Evolutionary conservation across 2,329 filamentous ascomycete genomes (phyloP).

Genomic region (Colletotrichum melonis): DNA sequence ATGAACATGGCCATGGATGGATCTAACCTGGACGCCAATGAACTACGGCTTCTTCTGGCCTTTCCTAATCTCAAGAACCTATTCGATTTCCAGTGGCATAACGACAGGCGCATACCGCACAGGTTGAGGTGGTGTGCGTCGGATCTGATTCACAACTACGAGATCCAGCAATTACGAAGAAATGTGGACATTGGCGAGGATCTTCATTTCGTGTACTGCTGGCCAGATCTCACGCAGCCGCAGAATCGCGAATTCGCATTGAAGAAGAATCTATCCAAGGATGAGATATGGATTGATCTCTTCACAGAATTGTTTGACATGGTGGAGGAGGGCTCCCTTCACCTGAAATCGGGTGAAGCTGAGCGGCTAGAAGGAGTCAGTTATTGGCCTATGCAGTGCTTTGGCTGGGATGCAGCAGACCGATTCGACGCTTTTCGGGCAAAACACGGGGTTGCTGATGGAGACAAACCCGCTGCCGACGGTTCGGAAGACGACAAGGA

Average conservation of each 20-base stretch:
- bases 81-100: constrained; percentile 39
- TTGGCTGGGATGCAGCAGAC: constrained; percentile 27
- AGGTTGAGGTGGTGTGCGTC: constrained; percentile 47
- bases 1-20: constrained; percentile 42
- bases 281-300: not conserved
- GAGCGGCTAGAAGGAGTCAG: not conserved
- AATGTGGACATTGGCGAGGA: constrained; percentile 41
- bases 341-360: not conserved
- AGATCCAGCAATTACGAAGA: constrained; percentile 42
- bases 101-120: constrained; percentile 18
- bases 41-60: constrained; percentile 1
- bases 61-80: constrained; percentile 44
- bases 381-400: constrained; percentile 22
- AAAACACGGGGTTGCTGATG: not conserved
- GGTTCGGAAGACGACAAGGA: not conserved
- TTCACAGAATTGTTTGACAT: not conserved
- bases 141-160: constrained; percentile 42
- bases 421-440: constrained; percentile 20
- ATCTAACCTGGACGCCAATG: not conserved
- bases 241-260: constrained; percentile 43
- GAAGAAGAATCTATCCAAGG: constrained; percentile 31
- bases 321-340: not conserved
- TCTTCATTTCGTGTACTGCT: constrained; percentile 42
- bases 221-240: constrained; percentile 46
- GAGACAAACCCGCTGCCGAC: not conserved